Percentiles rank a stretch among this genome's conserved stretches.
These are phyloP conservation scores for Iris macrosiphon DNA, from an alignment of 106 monocot species.

Conservation along the genomic window DNA sequence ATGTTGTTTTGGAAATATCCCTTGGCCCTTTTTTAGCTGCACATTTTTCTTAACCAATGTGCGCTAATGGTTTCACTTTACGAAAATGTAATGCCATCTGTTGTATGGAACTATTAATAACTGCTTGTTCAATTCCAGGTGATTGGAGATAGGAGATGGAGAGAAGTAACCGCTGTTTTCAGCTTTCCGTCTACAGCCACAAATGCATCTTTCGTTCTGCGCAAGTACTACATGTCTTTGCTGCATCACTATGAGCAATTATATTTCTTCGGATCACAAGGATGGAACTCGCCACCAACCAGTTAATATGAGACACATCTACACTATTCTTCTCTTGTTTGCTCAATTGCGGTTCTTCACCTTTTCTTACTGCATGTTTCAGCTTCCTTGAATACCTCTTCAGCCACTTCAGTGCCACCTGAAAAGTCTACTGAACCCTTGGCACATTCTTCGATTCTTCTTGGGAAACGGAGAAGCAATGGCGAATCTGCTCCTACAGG, in stretches of 20 bases:
- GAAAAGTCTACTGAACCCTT: not conserved
- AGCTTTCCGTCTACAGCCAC: constrained; percentile 94
- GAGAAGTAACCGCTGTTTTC: constrained; percentile 77
- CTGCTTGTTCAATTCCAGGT: constrained; percentile 37
- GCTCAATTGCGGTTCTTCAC: not conserved
- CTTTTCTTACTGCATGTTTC: constrained; percentile 5
- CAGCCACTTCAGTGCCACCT: constrained; percentile 9
- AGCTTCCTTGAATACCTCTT: constrained; percentile 10
- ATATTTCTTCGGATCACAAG: constrained; percentile 62
- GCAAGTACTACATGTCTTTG: constrained; percentile 84
- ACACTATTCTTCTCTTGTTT: not conserved
- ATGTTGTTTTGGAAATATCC: too few species aligned
- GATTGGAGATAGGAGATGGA: constrained; percentile 70
- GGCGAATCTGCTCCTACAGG: constrained; percentile 33
- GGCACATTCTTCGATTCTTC: not conserved
- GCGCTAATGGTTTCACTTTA: too few species aligned
- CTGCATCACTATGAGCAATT: constrained; percentile 81
- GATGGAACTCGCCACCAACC: constrained; percentile 31
- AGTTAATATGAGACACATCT: constrained; percentile 15
- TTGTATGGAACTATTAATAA: not conserved
- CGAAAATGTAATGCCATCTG: too few species aligned
- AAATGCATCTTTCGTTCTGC: constrained; percentile 91
- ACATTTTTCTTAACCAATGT: too few species aligned
- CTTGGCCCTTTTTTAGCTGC: too few species aligned
- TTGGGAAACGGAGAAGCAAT: constrained; percentile 27